Evolutionary conservation across 2,329 filamentous ascomycete species (phyloP), one percentile per base, ranked within the genome.

Genomic region (Immersiporthe knoxdaviesiana): DNA sequence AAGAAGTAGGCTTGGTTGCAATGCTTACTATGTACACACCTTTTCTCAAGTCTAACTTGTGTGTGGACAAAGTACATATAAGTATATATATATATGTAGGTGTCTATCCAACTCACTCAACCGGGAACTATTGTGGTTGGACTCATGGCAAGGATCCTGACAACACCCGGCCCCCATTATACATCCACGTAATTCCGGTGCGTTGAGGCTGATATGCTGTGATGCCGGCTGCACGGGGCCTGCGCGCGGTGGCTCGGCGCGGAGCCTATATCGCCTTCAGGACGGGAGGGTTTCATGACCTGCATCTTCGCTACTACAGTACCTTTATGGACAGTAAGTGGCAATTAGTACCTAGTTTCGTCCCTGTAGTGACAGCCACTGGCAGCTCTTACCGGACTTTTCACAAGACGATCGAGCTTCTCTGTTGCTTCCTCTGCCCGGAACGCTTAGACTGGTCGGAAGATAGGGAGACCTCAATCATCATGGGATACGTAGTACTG

Each of bases 171-270:
- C 44, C 44, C 44, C 44, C 44, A 47, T 2, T n/a, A n/a, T 7
- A 47, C 44, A 10, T 47, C 18, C 7, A n/a, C 44, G 3, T 47
- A 35, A 35, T 8, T 35, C 35, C 8, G 44, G 44, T 18, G 44
- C 44, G 21, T 24, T 37, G 56, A 59, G 56, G 56, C 56, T 59
- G 56, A 35, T 32, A 59, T 37, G 18, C 32, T 24, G 32, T 59
- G 32, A 59, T n/a, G 21, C 32, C 56, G 56, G 56, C 32, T 59
- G 56, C 37, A 59, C 56, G 16, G 56, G 44, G 44, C 35, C n/a
- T n/a, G n/a, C n/a, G n/a, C n/a, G n/a, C n/a, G n/a, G 18, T 37
- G 32, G 18, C 30, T 11, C 21, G 32, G 27, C 30, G 56, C 56
- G 32, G 30, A 37, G 21, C 18, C 37, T 59, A 59, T 0, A 59